Evolutionary conservation across 2,329 filamentous ascomycete genomes (phyloP).

Genomic region (Fusarium sp.): DNA sequence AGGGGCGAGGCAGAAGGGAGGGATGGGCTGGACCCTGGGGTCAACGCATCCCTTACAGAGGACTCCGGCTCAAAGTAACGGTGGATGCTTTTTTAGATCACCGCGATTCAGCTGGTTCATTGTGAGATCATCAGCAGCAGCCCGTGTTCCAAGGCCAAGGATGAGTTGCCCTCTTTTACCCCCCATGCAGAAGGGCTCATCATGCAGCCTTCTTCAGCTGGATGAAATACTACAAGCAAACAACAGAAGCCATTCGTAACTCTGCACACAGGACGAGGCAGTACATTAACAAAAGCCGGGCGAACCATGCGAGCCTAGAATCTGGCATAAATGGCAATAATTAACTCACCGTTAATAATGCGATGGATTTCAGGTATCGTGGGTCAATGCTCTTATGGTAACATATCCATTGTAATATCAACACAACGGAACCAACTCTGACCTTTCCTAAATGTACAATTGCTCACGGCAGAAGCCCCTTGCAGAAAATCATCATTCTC

Average conservation of each 20-base stretch:
- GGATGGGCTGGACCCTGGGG: neutral
- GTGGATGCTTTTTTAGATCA: neutral
- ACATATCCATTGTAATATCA: neutral
- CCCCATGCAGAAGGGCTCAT: neutral
- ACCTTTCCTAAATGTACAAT: neutral
- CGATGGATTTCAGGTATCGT: neutral
- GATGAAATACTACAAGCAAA: neutral
- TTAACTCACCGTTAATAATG: conserved; percentile 12
- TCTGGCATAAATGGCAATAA: conserved; percentile 22
- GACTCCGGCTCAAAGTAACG: neutral
- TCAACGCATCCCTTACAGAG: neutral
- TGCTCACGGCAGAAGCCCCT: conserved; percentile 10
- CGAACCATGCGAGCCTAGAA: conserved; percentile 10
- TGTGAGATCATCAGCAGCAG: neutral
- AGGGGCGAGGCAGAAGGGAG: neutral
- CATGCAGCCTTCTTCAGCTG: neutral
- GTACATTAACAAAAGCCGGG: neutral
- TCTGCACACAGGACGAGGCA: conserved; percentile 25
- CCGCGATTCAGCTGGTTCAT: neutral
- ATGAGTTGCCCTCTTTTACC: neutral
- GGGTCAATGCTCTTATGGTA: neutral
- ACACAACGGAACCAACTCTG: conserved; percentile 2
- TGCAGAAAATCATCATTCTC: conserved; percentile 16
- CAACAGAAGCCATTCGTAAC: conserved; percentile 3
- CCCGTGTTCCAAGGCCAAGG: neutral